Percentiles rank a stretch among this genome's conserved stretches.
These are phyloP conservation scores for Hymenoscyphus albidus DNA, from an alignment of 2,329 filamentous ascomycete species.

Conservation along the genomic window DNA sequence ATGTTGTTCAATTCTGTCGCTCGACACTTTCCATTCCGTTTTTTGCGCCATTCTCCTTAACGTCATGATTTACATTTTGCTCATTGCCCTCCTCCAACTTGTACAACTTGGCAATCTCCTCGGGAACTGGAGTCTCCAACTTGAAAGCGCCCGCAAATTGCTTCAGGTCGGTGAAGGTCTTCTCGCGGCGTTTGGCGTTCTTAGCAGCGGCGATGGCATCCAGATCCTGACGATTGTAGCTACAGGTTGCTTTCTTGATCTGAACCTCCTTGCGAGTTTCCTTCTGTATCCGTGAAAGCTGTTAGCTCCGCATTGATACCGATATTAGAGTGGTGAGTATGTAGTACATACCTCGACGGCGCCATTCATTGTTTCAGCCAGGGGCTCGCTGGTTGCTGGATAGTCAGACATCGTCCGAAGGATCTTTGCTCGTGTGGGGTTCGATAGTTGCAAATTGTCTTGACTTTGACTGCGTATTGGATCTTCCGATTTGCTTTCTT, in stretches of 20 bases:
- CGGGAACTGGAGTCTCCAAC: constrained; percentile 6
- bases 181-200: background rate
- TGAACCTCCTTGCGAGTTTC: background rate
- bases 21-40: background rate
- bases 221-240: background rate
- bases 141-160: constrained; percentile 5
- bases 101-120: constrained; percentile 3
- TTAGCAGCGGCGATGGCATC: background rate
- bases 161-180: constrained; percentile 5
- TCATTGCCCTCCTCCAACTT: background rate
- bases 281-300: background rate
- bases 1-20: background rate
- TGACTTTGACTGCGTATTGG: background rate
- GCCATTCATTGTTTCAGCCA: background rate
- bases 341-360: background rate
- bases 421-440: background rate
- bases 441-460: background rate
- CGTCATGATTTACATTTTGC: background rate
- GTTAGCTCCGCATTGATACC: background rate
- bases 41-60: background rate
- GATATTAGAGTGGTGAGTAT: background rate
- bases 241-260: background rate
- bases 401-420: constrained; percentile 1
- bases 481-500: constrained; percentile 10
- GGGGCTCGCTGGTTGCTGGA: background rate